Percentiles rank a stretch among this genome's conserved stretches.
Evolutionary conservation across 345 rosid species (phyloP).

Genomic region (Alliaria petiolata): DNA sequence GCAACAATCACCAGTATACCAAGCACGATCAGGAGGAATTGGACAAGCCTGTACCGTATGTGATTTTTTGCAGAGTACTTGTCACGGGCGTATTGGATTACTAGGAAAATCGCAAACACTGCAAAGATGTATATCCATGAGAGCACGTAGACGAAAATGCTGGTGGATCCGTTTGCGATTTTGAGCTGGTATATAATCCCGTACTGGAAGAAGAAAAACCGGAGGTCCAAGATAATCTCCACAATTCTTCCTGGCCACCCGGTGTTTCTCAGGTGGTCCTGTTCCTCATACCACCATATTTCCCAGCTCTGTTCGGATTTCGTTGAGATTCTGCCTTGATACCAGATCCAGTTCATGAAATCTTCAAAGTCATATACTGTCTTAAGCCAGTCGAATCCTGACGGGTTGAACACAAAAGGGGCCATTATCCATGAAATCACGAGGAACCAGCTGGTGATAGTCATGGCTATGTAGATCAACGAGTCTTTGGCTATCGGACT

Average conservation of each 20-base stretch:
- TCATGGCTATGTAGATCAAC: constrained; percentile 65
- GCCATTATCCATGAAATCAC: constrained; percentile 88
- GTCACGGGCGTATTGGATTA: constrained; percentile 60
- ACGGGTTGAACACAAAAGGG: constrained; percentile 84
- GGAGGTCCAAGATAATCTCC: constrained; percentile 78
- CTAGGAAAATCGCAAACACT: constrained; percentile 47
- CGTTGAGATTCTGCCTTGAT: constrained; percentile 50
- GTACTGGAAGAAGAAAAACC: constrained; percentile 88
- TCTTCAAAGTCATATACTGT: constrained; percentile 79
- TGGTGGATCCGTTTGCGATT: constrained; percentile 36
- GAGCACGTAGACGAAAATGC: constrained; percentile 54
- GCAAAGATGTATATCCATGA: constrained; percentile 73
- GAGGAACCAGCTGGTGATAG: constrained; percentile 83
- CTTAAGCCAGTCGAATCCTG: constrained; percentile 94
- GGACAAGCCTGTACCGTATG: constrained; percentile 68
- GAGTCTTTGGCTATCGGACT: constrained; percentile 54
- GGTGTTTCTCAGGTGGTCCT: constrained; percentile 71
- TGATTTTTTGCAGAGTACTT: constrained; percentile 69
- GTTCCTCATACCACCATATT: constrained; percentile 93
- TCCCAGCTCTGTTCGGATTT: constrained; percentile 87
- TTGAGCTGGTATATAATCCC: constrained; percentile 73
- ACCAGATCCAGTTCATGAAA: constrained; percentile 80
- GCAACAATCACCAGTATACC: constrained; percentile 44
- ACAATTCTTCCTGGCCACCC: constrained; percentile 62
- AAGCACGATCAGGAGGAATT: constrained; percentile 48